phyloP scores from a whole-genome alignment of 2,329 filamentous ascomycete species.

The Cercospora berteroae region DNA sequence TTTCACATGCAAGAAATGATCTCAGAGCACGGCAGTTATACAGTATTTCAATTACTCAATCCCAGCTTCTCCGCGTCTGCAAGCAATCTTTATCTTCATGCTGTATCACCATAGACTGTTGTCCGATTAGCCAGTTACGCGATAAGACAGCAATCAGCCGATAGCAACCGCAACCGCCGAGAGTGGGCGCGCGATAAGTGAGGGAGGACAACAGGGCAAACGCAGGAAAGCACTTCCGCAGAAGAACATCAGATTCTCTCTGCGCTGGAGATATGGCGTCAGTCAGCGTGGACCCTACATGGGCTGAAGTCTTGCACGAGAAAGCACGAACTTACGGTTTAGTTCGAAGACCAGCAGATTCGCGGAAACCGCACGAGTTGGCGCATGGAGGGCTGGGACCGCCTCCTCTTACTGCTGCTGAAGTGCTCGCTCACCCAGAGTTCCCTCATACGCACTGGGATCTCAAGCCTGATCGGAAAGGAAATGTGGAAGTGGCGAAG shows the following conservation, averaged over 20 bases:
- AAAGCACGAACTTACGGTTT: conserved; percentile 19
- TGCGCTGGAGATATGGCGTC: conserved; percentile 14
- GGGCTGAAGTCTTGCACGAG: conserved; percentile 17
- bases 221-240: background rate
- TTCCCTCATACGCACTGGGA: conserved; percentile 67
- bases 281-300: conserved; percentile 17
- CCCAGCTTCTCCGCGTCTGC: conserved; percentile 6
- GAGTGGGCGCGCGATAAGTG: conserved; percentile 6
- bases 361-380: conserved; percentile 21
- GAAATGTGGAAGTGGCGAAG: conserved; percentile 63
- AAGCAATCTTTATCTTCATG: conserved; percentile 6
- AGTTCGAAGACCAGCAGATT: conserved; percentile 16
- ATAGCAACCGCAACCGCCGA: background rate
- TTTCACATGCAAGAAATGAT: background rate
- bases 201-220: background rate
- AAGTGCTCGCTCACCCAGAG: conserved; percentile 64
- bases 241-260: background rate
- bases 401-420: conserved; percentile 50
- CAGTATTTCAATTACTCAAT: background rate
- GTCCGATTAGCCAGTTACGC: conserved; percentile 1
- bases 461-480: conserved; percentile 64
- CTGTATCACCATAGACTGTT: background rate
- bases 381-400: conserved; percentile 22
- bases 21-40: background rate
- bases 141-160: background rate